Conservation (phyloP, 306 rosid species). For the Begonia peltatifolia region DNA sequence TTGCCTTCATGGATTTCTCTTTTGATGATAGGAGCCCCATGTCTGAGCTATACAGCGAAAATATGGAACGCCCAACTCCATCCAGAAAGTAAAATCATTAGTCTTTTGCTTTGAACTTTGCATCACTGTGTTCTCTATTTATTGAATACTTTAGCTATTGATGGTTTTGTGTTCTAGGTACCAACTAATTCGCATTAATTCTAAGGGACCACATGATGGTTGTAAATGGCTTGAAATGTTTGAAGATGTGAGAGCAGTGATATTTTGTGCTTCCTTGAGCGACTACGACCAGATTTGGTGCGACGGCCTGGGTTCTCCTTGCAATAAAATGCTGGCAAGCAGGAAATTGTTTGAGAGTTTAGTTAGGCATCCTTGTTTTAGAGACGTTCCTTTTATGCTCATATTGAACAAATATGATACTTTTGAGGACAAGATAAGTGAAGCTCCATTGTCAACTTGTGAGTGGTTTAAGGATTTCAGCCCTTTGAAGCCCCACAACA, state of each 20-base stretch:
- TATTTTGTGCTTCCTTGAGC: slow-evolving; percentile 71
- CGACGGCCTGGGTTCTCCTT: slow-evolving; percentile 23
- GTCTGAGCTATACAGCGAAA: slow-evolving; percentile 65
- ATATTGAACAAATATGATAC: slow-evolving; percentile 65
- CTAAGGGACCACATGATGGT: slow-evolving; percentile 67
- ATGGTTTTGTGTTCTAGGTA: slow-evolving; percentile 30
- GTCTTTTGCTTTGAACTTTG: neutral
- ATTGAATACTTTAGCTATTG: neutral
- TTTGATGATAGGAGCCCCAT: slow-evolving; percentile 77
- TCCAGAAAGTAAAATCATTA: slow-evolving; percentile 51
- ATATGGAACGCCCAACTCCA: slow-evolving; percentile 40
- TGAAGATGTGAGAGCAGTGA: slow-evolving; percentile 64
- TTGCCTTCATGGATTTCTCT: slow-evolving; percentile 69
- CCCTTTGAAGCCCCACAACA: slow-evolving; percentile 55
- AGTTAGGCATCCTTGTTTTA: slow-evolving; percentile 62
- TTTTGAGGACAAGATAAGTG: slow-evolving; percentile 61
- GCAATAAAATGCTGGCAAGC: slow-evolving; percentile 62
- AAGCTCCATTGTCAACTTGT: slow-evolving; percentile 51
- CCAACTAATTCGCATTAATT: slow-evolving; percentile 63
- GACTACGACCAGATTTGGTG: slow-evolving; percentile 70
- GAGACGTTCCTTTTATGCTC: slow-evolving; percentile 59
- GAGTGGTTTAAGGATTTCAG: slow-evolving; percentile 77
- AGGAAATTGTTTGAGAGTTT: slow-evolving; percentile 67
- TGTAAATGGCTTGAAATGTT: slow-evolving; percentile 92
- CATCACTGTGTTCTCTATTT: slow-evolving; percentile 4